Evolutionary conservation across 177 flowering plant species (phyloP).

Genomic region (Vitis hybrid): DNA sequence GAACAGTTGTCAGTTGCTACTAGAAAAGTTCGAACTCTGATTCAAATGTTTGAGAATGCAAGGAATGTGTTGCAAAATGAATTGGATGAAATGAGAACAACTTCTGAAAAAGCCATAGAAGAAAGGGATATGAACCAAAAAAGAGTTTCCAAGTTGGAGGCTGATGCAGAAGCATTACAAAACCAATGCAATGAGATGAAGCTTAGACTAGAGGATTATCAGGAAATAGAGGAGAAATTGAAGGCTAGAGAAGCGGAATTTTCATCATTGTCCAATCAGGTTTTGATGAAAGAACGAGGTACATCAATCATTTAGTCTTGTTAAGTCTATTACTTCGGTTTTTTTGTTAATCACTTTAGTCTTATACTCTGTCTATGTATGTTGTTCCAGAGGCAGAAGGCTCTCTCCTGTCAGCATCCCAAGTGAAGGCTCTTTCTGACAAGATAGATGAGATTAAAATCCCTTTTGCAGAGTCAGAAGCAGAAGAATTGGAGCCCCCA

Average conservation of each 20-base stretch:
- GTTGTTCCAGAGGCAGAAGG: constrained; percentile 46
- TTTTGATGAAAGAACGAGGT: constrained; percentile 57
- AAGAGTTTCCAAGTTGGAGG: constrained; percentile 51
- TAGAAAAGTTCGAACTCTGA: constrained; percentile 35
- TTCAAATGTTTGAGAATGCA: constrained; percentile 36
- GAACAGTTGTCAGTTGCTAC: constrained; percentile 42
- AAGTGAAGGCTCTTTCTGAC: constrained; percentile 48
- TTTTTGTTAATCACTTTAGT: not conserved
- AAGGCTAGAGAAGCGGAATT: constrained; percentile 63
- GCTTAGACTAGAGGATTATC: constrained; percentile 40
- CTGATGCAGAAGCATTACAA: constrained; percentile 43
- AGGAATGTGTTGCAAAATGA: constrained; percentile 44
- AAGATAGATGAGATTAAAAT: constrained; percentile 50
- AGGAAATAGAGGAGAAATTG: constrained; percentile 38
- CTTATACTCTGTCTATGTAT: constrained; percentile 10
- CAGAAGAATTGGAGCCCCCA: constrained; percentile 27
- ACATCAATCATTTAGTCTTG: not conserved
- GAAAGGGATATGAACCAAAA: constrained; percentile 47
- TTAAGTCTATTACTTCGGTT: not conserved
- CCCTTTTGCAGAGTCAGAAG: constrained; percentile 30
- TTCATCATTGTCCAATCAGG: constrained; percentile 26
- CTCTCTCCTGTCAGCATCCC: constrained; percentile 41
- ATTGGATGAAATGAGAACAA: constrained; percentile 33
- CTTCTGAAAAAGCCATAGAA: constrained; percentile 38
- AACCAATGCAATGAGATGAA: constrained; percentile 43